Conservation (phyloP, 2,329 filamentous ascomycete species). For the Raffaelea ambrosiae region DNA sequence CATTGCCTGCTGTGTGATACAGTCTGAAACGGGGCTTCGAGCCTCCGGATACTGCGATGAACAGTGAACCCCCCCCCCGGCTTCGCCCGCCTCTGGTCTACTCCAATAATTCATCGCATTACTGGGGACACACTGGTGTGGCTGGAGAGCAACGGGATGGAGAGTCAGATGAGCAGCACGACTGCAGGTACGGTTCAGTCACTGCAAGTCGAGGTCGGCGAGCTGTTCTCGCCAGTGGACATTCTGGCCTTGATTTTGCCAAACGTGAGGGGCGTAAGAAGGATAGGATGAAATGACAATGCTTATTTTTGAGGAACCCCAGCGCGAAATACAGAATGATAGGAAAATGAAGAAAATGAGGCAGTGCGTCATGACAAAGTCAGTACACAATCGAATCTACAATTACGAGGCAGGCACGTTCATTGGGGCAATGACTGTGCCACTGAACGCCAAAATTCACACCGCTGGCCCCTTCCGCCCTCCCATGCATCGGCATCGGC, state of each 20-base stretch:
- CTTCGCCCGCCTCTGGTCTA: no score
- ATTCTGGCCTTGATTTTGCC: not conserved
- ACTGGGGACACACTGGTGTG: not conserved
- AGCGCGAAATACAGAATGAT: not conserved
- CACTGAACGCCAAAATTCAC: constrained; percentile 27
- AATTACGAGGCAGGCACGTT: not conserved
- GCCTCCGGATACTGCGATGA: no score
- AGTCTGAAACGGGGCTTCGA: no score
- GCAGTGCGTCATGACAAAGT: no score
- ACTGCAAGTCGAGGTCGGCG: not conserved
- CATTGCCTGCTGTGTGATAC: no score
- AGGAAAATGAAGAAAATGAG: not conserved
- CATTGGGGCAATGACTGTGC: not conserved
- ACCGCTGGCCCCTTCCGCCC: constrained; percentile 29
- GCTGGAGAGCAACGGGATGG: constrained; percentile 7
- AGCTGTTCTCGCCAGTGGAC: not conserved
- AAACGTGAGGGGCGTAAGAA: no score
- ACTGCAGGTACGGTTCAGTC: not conserved
- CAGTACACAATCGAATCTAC: no score
- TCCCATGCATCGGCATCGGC: constrained; percentile 34
- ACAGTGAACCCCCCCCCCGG: no score
- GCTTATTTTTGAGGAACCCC: not conserved
- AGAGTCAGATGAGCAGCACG: not conserved
- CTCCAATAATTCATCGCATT: no score
- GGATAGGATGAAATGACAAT: no score